A percentile compares a stretch with the other conserved stretches of the same genome.
phyloP scores from a whole-genome alignment of 768 basidiomycete species.

The Xanthoconium stramineum region DNA sequence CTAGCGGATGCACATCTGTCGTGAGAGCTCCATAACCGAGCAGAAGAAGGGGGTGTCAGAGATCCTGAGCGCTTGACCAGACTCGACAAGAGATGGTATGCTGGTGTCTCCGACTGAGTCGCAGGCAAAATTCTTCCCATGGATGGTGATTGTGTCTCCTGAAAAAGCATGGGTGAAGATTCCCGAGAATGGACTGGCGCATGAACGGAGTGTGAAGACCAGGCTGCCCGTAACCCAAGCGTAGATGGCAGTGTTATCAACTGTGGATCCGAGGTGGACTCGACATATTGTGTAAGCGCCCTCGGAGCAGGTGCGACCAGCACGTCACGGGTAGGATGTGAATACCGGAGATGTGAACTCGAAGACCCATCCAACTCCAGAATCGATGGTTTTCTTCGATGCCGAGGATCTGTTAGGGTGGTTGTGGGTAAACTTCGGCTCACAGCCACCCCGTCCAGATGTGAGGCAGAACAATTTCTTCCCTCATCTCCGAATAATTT shows the following conservation, averaged over 20 bases:
- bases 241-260: constrained; percentile 65
- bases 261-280: constrained; percentile 50
- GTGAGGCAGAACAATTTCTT: constrained; percentile 3
- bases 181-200: constrained; percentile 12
- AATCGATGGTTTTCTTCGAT: constrained; percentile 48
- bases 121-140: constrained; percentile 31
- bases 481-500: constrained; percentile 42
- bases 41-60: constrained; percentile 22
- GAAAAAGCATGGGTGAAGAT: background rate
- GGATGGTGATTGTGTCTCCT: background rate
- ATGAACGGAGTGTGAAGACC: constrained; percentile 25
- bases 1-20: constrained; percentile 35
- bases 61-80: constrained; percentile 42
- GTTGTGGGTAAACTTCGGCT: constrained; percentile 47
- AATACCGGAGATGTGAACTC: constrained; percentile 45
- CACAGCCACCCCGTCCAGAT: constrained; percentile 25
- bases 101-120: constrained; percentile 43
- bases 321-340: constrained; percentile 47
- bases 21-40: constrained; percentile 31
- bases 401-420: constrained; percentile 29
- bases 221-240: constrained; percentile 52
- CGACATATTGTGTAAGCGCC: constrained; percentile 72
- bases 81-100: constrained; percentile 60
- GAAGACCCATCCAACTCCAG: constrained; percentile 33
- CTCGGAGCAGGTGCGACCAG: constrained; percentile 69